Evolutionary conservation across 176 grass and related monocot genomes (phyloP).

Genomic region (Chrysopogon serrulatus): DNA sequence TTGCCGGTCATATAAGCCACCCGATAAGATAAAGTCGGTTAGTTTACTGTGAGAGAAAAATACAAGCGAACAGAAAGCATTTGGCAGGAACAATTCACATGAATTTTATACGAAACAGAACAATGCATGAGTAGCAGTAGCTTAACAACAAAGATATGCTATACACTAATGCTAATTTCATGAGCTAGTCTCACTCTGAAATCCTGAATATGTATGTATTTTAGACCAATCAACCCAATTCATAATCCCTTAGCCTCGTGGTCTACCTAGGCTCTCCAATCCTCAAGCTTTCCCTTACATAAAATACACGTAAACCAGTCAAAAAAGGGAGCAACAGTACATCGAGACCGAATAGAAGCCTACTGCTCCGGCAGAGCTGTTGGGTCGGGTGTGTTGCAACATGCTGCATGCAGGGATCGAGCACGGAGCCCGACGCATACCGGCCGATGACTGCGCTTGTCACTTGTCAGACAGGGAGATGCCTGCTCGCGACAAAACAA

Average conservation of each 20-base stretch:
- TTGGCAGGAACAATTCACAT: neutral
- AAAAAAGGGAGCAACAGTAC: constrained; percentile 25
- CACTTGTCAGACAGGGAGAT: constrained; percentile 18
- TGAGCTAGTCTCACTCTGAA: neutral
- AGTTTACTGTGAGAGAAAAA: too few species aligned
- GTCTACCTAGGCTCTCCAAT: neutral
- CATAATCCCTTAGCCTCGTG: neutral
- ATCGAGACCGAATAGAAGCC: constrained; percentile 26
- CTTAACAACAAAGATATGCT: neutral
- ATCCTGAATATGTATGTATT: neutral
- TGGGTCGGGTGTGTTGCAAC: neutral
- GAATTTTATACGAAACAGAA: too few species aligned
- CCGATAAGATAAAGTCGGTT: too few species aligned
- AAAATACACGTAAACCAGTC: constrained; percentile 9
- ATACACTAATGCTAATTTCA: neutral
- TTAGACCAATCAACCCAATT: neutral
- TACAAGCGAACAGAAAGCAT: too few species aligned
- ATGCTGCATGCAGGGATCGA: neutral
- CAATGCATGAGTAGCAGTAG: neutral
- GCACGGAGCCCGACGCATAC: constrained; percentile 35
- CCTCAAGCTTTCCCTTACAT: neutral
- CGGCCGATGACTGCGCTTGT: constrained; percentile 31
- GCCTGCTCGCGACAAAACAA: constrained; percentile 47
- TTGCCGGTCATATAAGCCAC: too few species aligned
- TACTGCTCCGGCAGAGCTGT: neutral